Evolutionary conservation across 352 stramenopile genomes (phyloP), one percentile per base, ranked within the genome.

Genomic region (Halophytophthora batemanensis): DNA sequence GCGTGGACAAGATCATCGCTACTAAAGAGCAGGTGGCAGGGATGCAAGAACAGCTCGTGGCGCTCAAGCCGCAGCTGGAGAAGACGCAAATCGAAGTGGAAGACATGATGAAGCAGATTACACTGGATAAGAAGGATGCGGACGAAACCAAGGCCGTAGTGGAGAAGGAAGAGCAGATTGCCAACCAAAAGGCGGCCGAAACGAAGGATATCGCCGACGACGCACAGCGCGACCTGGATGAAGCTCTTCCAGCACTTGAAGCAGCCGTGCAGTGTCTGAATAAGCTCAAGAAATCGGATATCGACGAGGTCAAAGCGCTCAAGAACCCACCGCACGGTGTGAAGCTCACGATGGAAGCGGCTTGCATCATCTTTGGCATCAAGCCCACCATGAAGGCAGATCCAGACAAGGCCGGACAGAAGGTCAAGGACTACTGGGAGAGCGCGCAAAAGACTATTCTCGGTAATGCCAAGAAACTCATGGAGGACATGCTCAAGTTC

Each of bases 291-390:
- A 98, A 98, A 50, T 86, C 81, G 7, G 90, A 97, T 74, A 97
- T 98, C 49, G 90, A 97, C 50, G 93, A 98, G 64, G 84, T 96
- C 1, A 95, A 96, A 31, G 80, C 84, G 0, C 68, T 95, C 7
- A 94, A 93, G 61, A 96, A 96, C 40, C 86, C 85, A 2, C 87
- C 84, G 1, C 76, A 93, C 22, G 81, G 80, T n/a, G 82, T 95
- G 0, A 81, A 79, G 33, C 62, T 96, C 12, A 97, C 90, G 2
- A 96, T 97, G 86, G 84, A 96, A 55, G 86, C 90, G 4, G 88
- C 84, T 4, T 98, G 91, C 49, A 97, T 98, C 53, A 97, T 97
- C 67, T 98, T 98, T 58, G 81, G 82, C 19, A 93, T 98, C 60
- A 98, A 98, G 51, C 92, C 83, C 1, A 77, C 73, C 6, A 86